Evolutionary conservation across 805 yeast species (phyloP).

Genomic region (Ogataea pilisensis): DNA sequence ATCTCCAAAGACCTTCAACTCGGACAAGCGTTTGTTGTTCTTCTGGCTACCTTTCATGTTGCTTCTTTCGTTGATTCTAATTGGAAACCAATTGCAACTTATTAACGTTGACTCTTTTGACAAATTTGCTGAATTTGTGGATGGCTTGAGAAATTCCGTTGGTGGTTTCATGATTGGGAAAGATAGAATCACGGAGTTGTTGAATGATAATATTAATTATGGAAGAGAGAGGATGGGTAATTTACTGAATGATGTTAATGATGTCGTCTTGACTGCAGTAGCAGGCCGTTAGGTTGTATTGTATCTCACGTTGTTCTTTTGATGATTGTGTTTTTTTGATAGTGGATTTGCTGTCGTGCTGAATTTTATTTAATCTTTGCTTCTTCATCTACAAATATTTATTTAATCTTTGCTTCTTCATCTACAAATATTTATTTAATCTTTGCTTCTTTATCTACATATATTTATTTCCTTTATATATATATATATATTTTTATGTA

Average conservation of each 20-base stretch:
- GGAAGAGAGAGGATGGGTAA: conserved; percentile 30
- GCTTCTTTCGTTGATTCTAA: conserved; percentile 42
- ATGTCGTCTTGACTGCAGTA: conserved; percentile 36
- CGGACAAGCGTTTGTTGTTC: conserved; percentile 80
- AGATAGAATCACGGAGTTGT: conserved; percentile 28
- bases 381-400: too few relatives aligned
- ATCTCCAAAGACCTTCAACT: conserved; percentile 44
- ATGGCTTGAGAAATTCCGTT: conserved; percentile 37
- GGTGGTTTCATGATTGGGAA: conserved; percentile 52
- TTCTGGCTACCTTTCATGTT: conserved; percentile 86
- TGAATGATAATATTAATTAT: conserved; percentile 32
- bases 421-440: too few relatives aligned
- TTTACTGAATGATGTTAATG: conserved; percentile 38
- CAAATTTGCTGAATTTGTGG: conserved; percentile 29
- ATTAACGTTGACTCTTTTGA: conserved; percentile 19
- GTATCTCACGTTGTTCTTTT: background rate
- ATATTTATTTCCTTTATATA: too few relatives aligned
- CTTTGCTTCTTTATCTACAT: too few relatives aligned
- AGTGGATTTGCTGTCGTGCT: background rate
- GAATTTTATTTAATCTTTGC: too few relatives aligned
- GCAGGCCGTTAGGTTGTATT: conserved; percentile 20
- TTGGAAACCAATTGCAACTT: conserved; percentile 27
- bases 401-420: too few relatives aligned
- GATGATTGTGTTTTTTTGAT: background rate
- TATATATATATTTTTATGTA: too few relatives aligned